Conservation (phyloP, 2,329 filamentous ascomycete genomes). For the Cladophialophora carrionii region DNA sequence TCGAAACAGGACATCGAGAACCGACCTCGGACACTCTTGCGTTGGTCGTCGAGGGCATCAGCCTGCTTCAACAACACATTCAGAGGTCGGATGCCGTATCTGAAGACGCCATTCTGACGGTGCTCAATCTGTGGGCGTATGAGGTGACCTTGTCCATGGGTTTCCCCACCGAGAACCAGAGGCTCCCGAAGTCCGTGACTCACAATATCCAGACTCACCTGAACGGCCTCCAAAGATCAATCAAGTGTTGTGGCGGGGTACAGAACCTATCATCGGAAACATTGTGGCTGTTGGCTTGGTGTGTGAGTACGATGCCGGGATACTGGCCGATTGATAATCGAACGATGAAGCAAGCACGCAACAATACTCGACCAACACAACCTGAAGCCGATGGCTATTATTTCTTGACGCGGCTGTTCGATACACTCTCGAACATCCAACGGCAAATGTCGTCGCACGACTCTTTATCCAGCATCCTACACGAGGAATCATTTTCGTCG, state of each 20-base stretch:
- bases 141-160: constrained; percentile 20
- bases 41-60: constrained; percentile 19
- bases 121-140: constrained; percentile 21
- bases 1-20: constrained; percentile 14
- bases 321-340: constrained; percentile 22
- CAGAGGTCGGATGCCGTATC: constrained; percentile 8
- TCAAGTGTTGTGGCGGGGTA: constrained; percentile 15
- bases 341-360: constrained; percentile 7
- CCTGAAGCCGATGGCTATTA: not conserved
- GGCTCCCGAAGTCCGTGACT: not conserved
- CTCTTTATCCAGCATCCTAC: constrained; percentile 10
- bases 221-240: constrained; percentile 19
- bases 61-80: constrained; percentile 21
- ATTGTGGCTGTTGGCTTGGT: constrained; percentile 24
- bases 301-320: constrained; percentile 22
- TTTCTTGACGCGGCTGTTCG: constrained; percentile 14
- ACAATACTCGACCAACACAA: not conserved
- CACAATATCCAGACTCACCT: constrained; percentile 23
- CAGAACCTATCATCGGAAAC: constrained; percentile 18
- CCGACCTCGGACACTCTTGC: constrained; percentile 16
- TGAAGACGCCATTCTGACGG: constrained; percentile 20
- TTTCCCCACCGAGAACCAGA: not conserved
- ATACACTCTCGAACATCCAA: constrained; percentile 20
- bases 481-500: constrained; percentile 17
- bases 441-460: constrained; percentile 3